Base-by-base conservation (phyloP, 2,329 filamentous ascomycete genomes). In the Cladobotryum protrusum region DNA sequence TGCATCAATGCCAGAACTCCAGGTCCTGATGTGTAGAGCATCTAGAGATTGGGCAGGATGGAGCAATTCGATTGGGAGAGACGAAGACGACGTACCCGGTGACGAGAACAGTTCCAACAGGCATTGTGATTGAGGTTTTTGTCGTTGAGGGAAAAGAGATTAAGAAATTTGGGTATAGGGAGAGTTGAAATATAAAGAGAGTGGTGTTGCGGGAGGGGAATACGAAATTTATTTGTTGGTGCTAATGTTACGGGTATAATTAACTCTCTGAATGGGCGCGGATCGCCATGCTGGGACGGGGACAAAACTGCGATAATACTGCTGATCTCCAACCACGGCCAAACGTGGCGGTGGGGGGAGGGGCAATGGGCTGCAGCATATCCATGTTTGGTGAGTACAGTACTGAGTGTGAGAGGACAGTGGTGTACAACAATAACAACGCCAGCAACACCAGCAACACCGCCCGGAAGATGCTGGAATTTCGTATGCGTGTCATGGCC, bases 31-130 rank as follows among this genome's bases (percentile, higher is more conserved):
- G 24, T 9, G 11, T 9, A 29, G 11, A 24, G 15, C 36, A 19
- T 35, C 18, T 20, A 35, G 18, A 43, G 5, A 34, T 37, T 14
- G 40, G 15, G 40, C 7, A 37, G 35, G 12, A 17, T 18, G 40
- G 32, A 15, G 15, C 18, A 49, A n/a, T 17, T 37, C 36, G 17
- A 39, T 9, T 8, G 35, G 36, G 36, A 15, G 41, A 39, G 61
- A 50, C 33, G 37, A 17, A 29, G 37, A 8, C 9, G 52, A 54
- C 61, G 60, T 83, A 96, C 91, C 91, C 91, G 63, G 91, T 91
- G 67, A 96, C 83, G 64, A 96, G 81, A 66, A 96, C 89, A 55
- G 90, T 93, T 75, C 89, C 89, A 60, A 87, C 79, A 68, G 85
- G 72, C 89, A 95, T 95, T 57, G 57, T 74, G 59, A 54, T 54